Evolutionary conservation across 352 stramenopile genomes (phyloP).

Genomic region (Phytophthora fragariaefolia): DNA sequence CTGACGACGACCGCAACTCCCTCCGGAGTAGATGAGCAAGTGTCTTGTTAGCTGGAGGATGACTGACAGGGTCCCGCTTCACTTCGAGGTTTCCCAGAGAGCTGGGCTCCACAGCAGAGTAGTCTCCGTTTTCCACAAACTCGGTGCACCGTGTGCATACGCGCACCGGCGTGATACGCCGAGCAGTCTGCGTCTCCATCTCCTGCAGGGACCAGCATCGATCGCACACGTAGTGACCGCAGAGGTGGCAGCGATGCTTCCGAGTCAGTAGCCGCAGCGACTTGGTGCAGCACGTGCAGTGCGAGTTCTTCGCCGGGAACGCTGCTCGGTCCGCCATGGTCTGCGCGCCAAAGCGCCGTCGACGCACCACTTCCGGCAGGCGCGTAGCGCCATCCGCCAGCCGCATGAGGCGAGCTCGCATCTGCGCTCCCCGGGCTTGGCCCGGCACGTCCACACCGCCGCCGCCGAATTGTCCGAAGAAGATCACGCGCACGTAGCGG

Average conservation of each 20-base stretch:
- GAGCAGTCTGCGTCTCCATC: slow-evolving; percentile 29
- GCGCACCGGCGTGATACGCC: slow-evolving; percentile 37
- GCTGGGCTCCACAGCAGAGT: slow-evolving; percentile 27
- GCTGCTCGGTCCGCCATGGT: slow-evolving; percentile 27
- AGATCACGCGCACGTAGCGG: slow-evolving; percentile 42
- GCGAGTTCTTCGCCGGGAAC: slow-evolving; percentile 31
- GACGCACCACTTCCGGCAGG: slow-evolving; percentile 36
- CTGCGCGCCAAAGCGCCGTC: slow-evolving; percentile 37
- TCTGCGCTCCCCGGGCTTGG: slow-evolving; percentile 21
- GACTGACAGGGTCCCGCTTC: slow-evolving; percentile 18
- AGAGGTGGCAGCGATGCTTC: slow-evolving; percentile 38
- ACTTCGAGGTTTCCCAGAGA: slow-evolving; percentile 29
- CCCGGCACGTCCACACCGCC: not conserved
- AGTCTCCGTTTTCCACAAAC: slow-evolving; percentile 60
- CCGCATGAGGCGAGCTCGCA: slow-evolving; percentile 34
- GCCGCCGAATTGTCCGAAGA: slow-evolving; percentile 41
- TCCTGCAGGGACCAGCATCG: slow-evolving; percentile 38
- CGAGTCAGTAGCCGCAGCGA: slow-evolving; percentile 36
- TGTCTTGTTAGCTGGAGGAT: slow-evolving; percentile 23
- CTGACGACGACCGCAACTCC: slow-evolving; percentile 29
- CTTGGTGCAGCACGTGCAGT: slow-evolving; percentile 43
- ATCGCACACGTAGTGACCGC: slow-evolving; percentile 41
- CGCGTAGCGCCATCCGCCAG: slow-evolving; percentile 37
- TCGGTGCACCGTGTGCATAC: slow-evolving; percentile 55
- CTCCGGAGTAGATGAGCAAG: slow-evolving; percentile 33